Evolutionary conservation across 345 rosid species (phyloP), one percentile per base, ranked within the genome.

Genomic region (Salix caprea): DNA sequence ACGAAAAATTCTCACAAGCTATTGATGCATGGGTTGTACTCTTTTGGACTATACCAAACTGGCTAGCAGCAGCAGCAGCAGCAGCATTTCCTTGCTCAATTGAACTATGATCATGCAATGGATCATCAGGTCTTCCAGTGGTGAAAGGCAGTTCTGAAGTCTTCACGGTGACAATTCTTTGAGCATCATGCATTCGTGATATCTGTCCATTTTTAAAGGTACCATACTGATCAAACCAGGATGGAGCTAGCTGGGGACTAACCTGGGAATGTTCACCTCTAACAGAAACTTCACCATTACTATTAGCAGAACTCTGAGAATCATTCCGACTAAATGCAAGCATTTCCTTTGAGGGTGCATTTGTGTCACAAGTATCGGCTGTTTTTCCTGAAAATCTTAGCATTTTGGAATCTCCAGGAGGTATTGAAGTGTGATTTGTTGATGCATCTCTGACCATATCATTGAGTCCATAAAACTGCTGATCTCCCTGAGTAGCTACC

Each of bases 181-280:
- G 84, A 23, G 84, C 71, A 83, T 89, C 90, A 82, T 73, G 81
- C 28, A 78, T 52, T 30, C 87, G 86, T 75, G 82, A 83, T 72
- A 85, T 85, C 77, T 90, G 87, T 83, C 90, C 96, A 80, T 90
- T 89, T 87, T 82, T 92, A 79, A 86, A 85, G 34, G 88, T 82
- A 37, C 96, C 94, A 73, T 86, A 88, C 81, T 84, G 90, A 84
- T 82, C 90, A 82, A 89, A 90, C 94, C 96, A 91, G 67, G 95
- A 88, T 73, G 95, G 93, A 39, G 90, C 95, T 91, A 88, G 87
- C 83, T 84, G 94, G 70, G 87, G 87, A 84, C 91, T 91, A 73
- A 91, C 79, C 75, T 87, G 88, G 70, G 88, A 82, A 79, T 86
- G 83, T 67, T 87, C 91, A 72, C 81, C 78, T 78, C 77, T 83